These are phyloP conservation scores for Neoboletus magnificus DNA, from an alignment of 768 basidiomycete genomes.

Conservation along the genomic window DNA sequence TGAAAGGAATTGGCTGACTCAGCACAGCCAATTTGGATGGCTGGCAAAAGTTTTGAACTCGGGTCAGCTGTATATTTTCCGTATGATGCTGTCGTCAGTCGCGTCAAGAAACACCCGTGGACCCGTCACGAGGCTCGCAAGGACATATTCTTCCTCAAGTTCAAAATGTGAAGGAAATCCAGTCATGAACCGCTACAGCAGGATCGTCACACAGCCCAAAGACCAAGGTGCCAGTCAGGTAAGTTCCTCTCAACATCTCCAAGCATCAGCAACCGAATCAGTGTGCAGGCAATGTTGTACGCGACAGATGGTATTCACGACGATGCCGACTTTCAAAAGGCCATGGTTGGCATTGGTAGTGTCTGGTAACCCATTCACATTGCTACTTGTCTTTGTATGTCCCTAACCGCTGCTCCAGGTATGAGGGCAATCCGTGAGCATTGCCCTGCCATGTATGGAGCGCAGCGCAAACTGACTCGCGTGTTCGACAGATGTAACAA, in stretches of 20 bases:
- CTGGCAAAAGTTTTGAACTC: background rate
- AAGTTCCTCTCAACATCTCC: conserved; percentile 4
- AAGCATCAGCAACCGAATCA: background rate
- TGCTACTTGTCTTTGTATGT: background rate
- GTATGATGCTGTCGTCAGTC: conserved; percentile 24
- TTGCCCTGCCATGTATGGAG: background rate
- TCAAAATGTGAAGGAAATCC: conserved; percentile 39
- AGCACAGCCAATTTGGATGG: conserved; percentile 1
- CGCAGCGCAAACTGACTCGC: background rate
- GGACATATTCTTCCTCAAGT: conserved; percentile 38
- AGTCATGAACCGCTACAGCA: conserved; percentile 69
- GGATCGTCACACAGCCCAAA: conserved; percentile 85
- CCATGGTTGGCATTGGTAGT: conserved; percentile 96
- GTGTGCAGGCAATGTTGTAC: conserved; percentile 88
- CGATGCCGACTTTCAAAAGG: conserved; percentile 87
- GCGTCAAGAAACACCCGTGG: conserved; percentile 16
- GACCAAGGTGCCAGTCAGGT: conserved; percentile 95
- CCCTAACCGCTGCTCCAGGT: conserved; percentile 52
- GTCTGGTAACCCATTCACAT: conserved; percentile 71
- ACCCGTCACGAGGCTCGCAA: conserved; percentile 22
- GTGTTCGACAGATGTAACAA: conserved; percentile 75
- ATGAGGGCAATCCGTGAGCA: conserved; percentile 96
- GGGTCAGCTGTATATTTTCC: background rate
- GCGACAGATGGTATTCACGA: conserved; percentile 88
- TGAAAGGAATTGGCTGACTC: conserved; percentile 12